A percentile compares a stretch with the other conserved stretches of the same genome.
Evolutionary conservation across 2,329 filamentous ascomycete genomes (phyloP).

Genomic region (Claviceps sp.): DNA sequence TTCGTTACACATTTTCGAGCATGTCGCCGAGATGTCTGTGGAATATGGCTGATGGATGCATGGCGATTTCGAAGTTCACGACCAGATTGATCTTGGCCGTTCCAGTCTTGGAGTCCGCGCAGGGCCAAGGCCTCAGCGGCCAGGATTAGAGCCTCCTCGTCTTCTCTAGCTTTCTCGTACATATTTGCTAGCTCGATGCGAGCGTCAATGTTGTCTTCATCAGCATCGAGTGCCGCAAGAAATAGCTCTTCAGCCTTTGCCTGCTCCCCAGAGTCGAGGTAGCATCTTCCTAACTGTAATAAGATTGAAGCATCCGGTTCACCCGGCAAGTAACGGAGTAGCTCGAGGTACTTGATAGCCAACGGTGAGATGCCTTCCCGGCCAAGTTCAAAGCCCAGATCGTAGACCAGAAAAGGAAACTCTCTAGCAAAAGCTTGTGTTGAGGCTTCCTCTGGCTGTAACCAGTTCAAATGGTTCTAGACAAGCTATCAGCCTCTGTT

Average conservation of each 20-base stretch:
- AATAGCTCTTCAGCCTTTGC: constrained; percentile 67
- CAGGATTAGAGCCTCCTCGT: constrained; percentile 63
- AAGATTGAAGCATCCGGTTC: constrained; percentile 38
- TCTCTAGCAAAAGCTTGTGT: constrained; percentile 40
- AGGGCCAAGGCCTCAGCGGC: constrained; percentile 62
- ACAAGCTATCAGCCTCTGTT: not conserved
- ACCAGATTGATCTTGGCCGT: not conserved
- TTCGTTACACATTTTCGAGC: not conserved
- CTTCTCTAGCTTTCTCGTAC: constrained; percentile 62
- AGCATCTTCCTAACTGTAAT: constrained; percentile 52
- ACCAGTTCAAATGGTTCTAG: constrained; percentile 53
- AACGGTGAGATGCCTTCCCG: constrained; percentile 13
- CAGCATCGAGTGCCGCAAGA: constrained; percentile 57
- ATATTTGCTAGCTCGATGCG: constrained; percentile 70
- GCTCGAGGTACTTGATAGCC: constrained; percentile 43
- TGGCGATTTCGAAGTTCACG: not conserved
- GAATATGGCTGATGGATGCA: not conserved
- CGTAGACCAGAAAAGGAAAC: constrained; percentile 67
- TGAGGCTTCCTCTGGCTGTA: constrained; percentile 48
- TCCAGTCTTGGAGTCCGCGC: constrained; percentile 30
- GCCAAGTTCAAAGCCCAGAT: constrained; percentile 38
- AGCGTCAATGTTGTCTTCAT: constrained; percentile 60
- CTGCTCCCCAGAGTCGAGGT: constrained; percentile 47
- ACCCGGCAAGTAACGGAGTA: constrained; percentile 35
- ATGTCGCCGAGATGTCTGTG: not conserved